Conservation (phyloP, 1,139 yeast genomes). For the Blastobotrys illinoisensis region DNA sequence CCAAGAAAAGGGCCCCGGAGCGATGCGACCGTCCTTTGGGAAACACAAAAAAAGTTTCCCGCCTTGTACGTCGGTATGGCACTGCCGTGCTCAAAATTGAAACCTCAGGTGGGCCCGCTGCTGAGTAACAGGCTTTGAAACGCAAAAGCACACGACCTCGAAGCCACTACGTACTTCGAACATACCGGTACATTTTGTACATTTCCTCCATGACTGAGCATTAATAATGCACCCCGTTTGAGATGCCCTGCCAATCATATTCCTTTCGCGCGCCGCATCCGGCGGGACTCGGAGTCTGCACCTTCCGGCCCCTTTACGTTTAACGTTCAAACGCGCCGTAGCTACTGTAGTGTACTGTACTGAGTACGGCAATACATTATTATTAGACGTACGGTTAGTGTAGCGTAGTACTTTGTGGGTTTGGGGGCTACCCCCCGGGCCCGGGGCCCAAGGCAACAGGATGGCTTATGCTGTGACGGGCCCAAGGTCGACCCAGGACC, state of each 20-base stretch:
- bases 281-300: not conserved
- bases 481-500: slow-evolving; percentile 29
- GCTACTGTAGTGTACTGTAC: too few relatives aligned
- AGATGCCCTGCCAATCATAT: not conserved
- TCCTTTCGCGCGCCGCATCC: not conserved
- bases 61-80: not conserved
- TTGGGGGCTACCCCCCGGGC: too few relatives aligned
- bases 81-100: not conserved
- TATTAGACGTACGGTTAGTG: too few relatives aligned
- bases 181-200: not conserved
- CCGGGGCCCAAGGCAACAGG: too few relatives aligned
- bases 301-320: not conserved
- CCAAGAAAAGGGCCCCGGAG: not conserved
- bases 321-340: too few relatives aligned
- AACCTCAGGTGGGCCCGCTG: not conserved
- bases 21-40: slow-evolving; percentile 2
- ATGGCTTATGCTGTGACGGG: too few relatives aligned
- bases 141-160: not conserved
- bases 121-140: not conserved
- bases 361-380: too few relatives aligned
- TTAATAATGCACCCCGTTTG: not conserved
- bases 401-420: too few relatives aligned
- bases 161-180: not conserved
- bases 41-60: not conserved
- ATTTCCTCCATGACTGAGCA: not conserved